Percentiles rank a stretch among this genome's conserved stretches.
Evolutionary conservation across 192 early-diverging fungal species (phyloP).

Genomic region (Powellomyces hirtus): DNA sequence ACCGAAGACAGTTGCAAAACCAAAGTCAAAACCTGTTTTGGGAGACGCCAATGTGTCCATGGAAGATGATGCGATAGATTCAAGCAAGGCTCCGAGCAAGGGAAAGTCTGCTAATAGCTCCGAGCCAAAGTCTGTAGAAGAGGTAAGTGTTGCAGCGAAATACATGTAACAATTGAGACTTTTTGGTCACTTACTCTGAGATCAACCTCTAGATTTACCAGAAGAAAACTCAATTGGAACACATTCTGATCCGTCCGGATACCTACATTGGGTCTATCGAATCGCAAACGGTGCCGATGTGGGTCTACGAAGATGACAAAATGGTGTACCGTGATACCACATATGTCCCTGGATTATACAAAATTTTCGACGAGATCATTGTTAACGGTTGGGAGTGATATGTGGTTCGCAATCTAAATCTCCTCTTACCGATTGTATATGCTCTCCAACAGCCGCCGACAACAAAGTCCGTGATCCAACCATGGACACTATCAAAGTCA

Average conservation of each 20-base stretch:
- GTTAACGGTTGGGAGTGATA: slow-evolving; percentile 67
- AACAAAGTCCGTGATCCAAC: slow-evolving; percentile 86
- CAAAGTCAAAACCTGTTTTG: slow-evolving; percentile 16
- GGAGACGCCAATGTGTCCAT: slow-evolving; percentile 5
- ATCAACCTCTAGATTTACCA: slow-evolving; percentile 78
- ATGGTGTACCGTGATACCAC: slow-evolving; percentile 63
- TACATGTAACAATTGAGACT: not conserved
- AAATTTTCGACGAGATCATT: slow-evolving; percentile 98
- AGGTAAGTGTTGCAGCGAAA: not conserved
- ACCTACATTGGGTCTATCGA: slow-evolving; percentile 96
- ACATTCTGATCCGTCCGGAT: slow-evolving; percentile 91
- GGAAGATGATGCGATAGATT: not conserved
- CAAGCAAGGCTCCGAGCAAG: not conserved
- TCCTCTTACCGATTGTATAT: not conserved
- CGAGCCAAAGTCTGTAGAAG: slow-evolving; percentile 18
- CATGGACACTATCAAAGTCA: slow-evolving; percentile 86
- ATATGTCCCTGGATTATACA: slow-evolving; percentile 87
- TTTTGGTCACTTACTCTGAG: not conserved
- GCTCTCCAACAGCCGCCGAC: no score
- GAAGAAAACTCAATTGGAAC: slow-evolving; percentile 93
- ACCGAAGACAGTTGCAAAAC: not conserved
- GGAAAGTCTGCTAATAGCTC: not conserved
- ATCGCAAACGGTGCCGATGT: slow-evolving; percentile 72
- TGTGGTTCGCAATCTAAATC: not conserved
- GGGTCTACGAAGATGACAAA: slow-evolving; percentile 76